These are phyloP conservation scores for Puccinia coronata DNA, from an alignment of 1,284 basidiomycete genomes.

Conservation along the genomic window DNA sequence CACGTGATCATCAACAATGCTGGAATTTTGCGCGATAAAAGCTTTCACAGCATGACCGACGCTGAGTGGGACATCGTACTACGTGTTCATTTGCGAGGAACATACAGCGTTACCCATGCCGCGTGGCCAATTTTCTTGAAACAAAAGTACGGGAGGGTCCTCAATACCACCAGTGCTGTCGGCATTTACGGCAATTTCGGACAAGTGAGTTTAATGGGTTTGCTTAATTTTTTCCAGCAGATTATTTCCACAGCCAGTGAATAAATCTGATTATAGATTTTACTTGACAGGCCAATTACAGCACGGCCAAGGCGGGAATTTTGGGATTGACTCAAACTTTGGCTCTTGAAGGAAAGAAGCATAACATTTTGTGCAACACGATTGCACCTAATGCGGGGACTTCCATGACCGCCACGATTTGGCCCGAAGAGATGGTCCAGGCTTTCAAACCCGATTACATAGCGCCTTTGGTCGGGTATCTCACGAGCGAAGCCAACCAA, in stretches of 20 bases:
- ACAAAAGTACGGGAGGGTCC: slow-evolving; percentile 94
- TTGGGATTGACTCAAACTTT: slow-evolving; percentile 86
- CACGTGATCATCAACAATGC: slow-evolving; percentile 83
- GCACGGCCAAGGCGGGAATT: slow-evolving; percentile 85
- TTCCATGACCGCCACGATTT: slow-evolving; percentile 61
- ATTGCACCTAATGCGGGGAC: slow-evolving; percentile 89
- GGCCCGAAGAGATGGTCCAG: slow-evolving; percentile 88
- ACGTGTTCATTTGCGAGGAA: slow-evolving; percentile 74
- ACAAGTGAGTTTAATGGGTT: slow-evolving; percentile 68
- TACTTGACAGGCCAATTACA: slow-evolving; percentile 53
- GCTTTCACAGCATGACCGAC: slow-evolving; percentile 83
- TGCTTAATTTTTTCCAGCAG: slow-evolving; percentile 52
- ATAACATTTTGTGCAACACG: slow-evolving; percentile 83
- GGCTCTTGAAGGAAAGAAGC: slow-evolving; percentile 87
- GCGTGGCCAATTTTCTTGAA: slow-evolving; percentile 96
- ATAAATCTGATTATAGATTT: slow-evolving; percentile 58
- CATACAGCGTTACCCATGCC: slow-evolving; percentile 72
- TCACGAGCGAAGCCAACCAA: slow-evolving; percentile 77
- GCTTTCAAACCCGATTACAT: slow-evolving; percentile 95
- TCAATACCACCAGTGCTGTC: slow-evolving; percentile 89
- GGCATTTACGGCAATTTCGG: slow-evolving; percentile 94
- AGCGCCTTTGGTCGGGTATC: slow-evolving; percentile 85
- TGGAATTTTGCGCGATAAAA: slow-evolving; percentile 83
- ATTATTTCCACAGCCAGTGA: not conserved
- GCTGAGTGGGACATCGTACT: slow-evolving; percentile 94